Percentiles rank a stretch among this genome's conserved stretches.
Conservation (phyloP, 257 asterid species). For the Solanum clarkiae region DNA sequence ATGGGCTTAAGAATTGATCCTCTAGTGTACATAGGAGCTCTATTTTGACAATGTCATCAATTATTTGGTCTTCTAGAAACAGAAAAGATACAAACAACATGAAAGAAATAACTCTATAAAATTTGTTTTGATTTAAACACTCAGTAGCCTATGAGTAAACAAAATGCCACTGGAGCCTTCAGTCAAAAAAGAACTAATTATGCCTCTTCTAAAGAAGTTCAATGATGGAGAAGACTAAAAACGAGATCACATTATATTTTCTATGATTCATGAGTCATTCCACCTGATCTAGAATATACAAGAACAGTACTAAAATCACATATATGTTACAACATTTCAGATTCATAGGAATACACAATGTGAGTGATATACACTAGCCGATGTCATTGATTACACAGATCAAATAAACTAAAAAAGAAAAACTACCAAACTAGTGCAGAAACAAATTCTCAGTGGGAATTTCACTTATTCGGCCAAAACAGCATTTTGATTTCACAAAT, state of each 20-base stretch:
- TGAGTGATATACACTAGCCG: neutral
- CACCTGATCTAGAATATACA: neutral
- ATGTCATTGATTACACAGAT: neutral
- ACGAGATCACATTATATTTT: neutral
- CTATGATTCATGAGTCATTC: neutral
- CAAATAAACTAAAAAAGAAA: neutral
- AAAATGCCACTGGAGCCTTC: neutral
- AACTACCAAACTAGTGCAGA: neutral
- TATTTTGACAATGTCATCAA: neutral
- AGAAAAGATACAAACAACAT: neutral
- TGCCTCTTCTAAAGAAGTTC: neutral
- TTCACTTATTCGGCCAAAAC: neutral
- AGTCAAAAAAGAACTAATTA: neutral
- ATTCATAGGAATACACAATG: neutral
- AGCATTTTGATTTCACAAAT: neutral
- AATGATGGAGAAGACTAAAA: neutral
- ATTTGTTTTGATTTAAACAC: neutral
- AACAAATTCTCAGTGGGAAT: neutral
- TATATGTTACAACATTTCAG: neutral
- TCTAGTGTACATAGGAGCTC: neutral
- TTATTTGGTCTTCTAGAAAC: neutral
- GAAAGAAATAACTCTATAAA: neutral
- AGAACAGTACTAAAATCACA: neutral
- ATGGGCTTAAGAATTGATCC: neutral
- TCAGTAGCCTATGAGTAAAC: neutral